Evolutionary conservation across 225 moss, liverwort and hornwort genomes (phyloP).

Genomic region (Sphagnum tenellum): DNA sequence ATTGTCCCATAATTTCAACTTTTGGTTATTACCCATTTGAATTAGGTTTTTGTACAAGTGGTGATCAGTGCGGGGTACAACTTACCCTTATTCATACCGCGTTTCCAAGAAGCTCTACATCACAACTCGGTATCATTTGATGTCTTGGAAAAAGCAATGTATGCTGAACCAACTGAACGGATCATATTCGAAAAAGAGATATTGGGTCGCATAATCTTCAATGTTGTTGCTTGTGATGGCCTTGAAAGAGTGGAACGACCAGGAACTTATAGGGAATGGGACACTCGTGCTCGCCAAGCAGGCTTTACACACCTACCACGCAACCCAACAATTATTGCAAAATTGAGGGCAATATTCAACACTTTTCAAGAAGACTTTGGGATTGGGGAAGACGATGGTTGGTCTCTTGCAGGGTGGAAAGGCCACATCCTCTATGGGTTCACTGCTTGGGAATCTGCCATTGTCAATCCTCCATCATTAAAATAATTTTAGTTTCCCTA

Average conservation of each 20-base stretch:
- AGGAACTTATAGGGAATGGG: conserved; percentile 72
- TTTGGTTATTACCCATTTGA: no score
- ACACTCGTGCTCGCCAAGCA: conserved; percentile 63
- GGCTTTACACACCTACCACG: conserved; percentile 56
- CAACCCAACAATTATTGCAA: background rate
- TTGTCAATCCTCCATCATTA: background rate
- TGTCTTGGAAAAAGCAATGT: conserved; percentile 36
- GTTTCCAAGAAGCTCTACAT: conserved; percentile 53
- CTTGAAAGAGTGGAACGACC: conserved; percentile 75
- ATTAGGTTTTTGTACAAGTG: conserved; percentile 47
- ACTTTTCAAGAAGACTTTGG: conserved; percentile 44
- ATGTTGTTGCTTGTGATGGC: conserved; percentile 79
- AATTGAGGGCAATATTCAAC: conserved; percentile 14
- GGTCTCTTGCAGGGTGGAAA: conserved; percentile 73
- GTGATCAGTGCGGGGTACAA: conserved; percentile 65
- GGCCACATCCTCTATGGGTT: conserved; percentile 35
- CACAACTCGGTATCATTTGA: conserved; percentile 47
- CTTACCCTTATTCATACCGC: conserved; percentile 79
- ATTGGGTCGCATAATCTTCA: conserved; percentile 70
- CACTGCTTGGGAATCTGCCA: conserved; percentile 40
- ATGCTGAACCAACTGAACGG: conserved; percentile 29
- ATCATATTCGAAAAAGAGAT: conserved; percentile 52
- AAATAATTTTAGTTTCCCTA: no score
- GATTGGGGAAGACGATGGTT: conserved; percentile 39
- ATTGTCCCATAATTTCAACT: no score